A percentile compares a stretch with the other conserved stretches of the same genome.
Conservation (phyloP, 2,329 filamentous ascomycete species). For the Stylonectria norvegica region DNA sequence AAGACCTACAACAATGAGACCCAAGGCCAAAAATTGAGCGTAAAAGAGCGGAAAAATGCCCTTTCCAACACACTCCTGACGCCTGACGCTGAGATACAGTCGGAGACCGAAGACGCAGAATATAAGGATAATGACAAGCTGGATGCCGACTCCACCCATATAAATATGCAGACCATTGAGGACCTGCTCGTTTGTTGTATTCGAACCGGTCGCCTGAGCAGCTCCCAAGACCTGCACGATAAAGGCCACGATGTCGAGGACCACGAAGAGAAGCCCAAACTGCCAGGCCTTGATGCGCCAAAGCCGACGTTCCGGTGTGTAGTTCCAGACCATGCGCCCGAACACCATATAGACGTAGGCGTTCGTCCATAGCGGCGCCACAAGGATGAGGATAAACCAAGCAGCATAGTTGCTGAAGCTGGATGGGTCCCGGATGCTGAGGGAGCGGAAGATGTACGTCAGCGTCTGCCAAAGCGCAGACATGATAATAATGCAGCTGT, state of each 20-base stretch:
- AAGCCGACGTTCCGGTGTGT: background rate
- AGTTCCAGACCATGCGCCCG: background rate
- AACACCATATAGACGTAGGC: background rate
- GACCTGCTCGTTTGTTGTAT: background rate
- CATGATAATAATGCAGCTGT: conserved; percentile 30
- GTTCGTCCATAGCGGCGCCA: conserved; percentile 25
- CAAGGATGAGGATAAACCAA: conserved; percentile 25
- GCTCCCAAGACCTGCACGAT: background rate
- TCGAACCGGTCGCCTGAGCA: background rate
- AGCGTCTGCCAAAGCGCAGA: conserved; percentile 27
- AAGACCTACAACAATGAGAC: background rate
- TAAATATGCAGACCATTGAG: background rate
- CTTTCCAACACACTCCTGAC: background rate
- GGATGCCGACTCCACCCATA: background rate
- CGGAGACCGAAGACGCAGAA: background rate
- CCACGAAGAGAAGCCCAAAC: background rate
- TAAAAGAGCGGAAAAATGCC: background rate
- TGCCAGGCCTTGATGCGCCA: background rate
- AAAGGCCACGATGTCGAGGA: background rate
- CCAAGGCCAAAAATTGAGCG: background rate
- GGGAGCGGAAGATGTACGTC: conserved; percentile 24
- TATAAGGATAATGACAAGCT: background rate
- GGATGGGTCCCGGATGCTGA: conserved; percentile 25
- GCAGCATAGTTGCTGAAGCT: conserved; percentile 15
- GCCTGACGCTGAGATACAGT: background rate